phyloP scores from a whole-genome alignment of 345 rosid genomes.

The Heritiera fomes region DNA sequence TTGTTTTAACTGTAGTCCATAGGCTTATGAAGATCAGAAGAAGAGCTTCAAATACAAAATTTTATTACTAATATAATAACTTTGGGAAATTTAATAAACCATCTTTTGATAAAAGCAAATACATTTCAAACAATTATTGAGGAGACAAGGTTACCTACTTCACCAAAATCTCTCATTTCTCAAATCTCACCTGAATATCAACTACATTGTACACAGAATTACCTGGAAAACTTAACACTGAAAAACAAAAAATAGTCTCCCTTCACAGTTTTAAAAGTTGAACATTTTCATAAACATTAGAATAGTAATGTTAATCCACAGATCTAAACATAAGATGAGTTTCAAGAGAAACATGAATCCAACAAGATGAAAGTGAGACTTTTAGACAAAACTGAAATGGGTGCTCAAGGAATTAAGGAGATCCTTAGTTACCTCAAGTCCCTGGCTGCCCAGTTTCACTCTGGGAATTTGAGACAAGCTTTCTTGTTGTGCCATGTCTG shows the following conservation, averaged over 20 bases:
- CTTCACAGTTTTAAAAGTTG: neutral
- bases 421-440: neutral
- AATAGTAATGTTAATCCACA: neutral
- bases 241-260: neutral
- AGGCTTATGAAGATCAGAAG: neutral
- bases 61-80: neutral
- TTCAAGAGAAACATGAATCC: neutral
- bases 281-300: neutral
- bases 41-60: neutral
- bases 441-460: slow-evolving; percentile 13
- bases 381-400: neutral
- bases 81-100: neutral
- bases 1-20: neutral
- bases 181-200: neutral
- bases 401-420: neutral
- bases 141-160: neutral
- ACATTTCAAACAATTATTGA: neutral
- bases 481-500: slow-evolving; percentile 12
- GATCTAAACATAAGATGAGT: neutral
- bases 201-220: neutral
- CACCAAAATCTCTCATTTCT: neutral
- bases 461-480: slow-evolving; percentile 7
- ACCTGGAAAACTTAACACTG: neutral
- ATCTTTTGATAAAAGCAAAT: neutral
- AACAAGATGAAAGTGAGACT: neutral